Evolutionary conservation across 306 rosid species (phyloP).

Genomic region (Casuarina cunninghamiana): DNA sequence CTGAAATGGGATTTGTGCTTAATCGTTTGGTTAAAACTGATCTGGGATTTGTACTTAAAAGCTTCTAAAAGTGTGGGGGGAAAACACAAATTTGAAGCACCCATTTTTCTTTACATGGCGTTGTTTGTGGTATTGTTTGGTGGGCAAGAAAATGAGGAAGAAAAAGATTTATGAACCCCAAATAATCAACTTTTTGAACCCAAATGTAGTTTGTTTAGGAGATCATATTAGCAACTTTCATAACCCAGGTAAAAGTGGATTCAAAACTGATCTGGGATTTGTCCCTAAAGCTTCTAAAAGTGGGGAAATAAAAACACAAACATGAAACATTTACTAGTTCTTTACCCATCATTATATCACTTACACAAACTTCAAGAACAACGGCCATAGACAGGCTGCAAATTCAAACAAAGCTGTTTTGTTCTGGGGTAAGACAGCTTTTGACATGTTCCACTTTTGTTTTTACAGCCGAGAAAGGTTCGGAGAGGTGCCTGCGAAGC

Average conservation of each 20-base stretch:
- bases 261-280: not conserved
- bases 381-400: not conserved
- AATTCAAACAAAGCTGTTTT: not conserved
- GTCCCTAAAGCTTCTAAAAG: too few species aligned
- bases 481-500: slow-evolving; percentile 70
- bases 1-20: too few species aligned
- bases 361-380: too few species aligned
- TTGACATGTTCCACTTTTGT: slow-evolving; percentile 13
- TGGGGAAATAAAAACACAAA: too few species aligned
- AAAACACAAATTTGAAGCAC: not conserved
- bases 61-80: too few species aligned
- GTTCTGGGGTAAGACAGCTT: not conserved
- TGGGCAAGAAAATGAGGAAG: not conserved
- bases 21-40: too few species aligned
- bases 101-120: not conserved
- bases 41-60: too few species aligned
- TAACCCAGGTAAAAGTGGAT: not conserved
- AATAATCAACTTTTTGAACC: not conserved
- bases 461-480: slow-evolving; percentile 75
- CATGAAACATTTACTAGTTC: too few species aligned
- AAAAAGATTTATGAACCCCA: not conserved
- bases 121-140: slow-evolving; percentile 1
- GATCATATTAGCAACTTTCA: not conserved
- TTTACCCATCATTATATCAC: too few species aligned
- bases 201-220: not conserved